A percentile compares a stretch with the other conserved stretches of the same genome.
Conservation (phyloP, 495 filamentous ascomycete genomes). For the Penicillium cinerascens region DNA sequence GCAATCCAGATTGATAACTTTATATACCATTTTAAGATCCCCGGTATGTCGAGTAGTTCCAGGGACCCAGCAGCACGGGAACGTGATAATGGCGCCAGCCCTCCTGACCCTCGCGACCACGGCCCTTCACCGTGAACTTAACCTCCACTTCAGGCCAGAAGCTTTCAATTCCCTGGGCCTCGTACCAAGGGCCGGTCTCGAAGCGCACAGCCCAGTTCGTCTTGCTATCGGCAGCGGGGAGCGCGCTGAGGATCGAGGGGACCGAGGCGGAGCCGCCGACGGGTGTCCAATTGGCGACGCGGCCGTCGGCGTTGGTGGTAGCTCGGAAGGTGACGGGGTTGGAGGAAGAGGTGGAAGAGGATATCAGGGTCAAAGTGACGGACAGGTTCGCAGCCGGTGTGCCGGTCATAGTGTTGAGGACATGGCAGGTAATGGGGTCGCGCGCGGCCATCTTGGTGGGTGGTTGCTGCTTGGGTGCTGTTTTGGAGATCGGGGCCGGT, state of each 20-base stretch:
- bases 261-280: constrained; percentile 44
- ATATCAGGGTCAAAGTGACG: constrained; percentile 52
- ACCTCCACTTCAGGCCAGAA: constrained; percentile 94
- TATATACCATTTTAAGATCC: constrained; percentile 46
- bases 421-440: constrained; percentile 76
- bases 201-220: constrained; percentile 73
- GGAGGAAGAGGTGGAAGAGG: constrained; percentile 23
- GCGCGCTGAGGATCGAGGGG: constrained; percentile 45
- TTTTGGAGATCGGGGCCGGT: constrained; percentile 10
- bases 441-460: constrained; percentile 39
- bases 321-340: constrained; percentile 54
- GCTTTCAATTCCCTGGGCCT: constrained; percentile 61
- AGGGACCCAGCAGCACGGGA: constrained; percentile 82
- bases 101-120: constrained; percentile 53
- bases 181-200: constrained; percentile 74
- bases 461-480: constrained; percentile 22
- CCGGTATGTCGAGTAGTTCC: constrained; percentile 90
- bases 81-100: constrained; percentile 85
- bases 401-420: constrained; percentile 65
- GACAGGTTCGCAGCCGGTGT: constrained; percentile 56
- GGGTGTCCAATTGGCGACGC: constrained; percentile 74
- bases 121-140: constrained; percentile 67
- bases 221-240: constrained; percentile 37
- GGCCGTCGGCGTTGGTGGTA: constrained; percentile 80
- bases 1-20: neutral